Percentiles rank a stretch among this genome's conserved stretches.
Conservation (phyloP, 495 filamentous ascomycete species). For the Neurospora africana region DNA sequence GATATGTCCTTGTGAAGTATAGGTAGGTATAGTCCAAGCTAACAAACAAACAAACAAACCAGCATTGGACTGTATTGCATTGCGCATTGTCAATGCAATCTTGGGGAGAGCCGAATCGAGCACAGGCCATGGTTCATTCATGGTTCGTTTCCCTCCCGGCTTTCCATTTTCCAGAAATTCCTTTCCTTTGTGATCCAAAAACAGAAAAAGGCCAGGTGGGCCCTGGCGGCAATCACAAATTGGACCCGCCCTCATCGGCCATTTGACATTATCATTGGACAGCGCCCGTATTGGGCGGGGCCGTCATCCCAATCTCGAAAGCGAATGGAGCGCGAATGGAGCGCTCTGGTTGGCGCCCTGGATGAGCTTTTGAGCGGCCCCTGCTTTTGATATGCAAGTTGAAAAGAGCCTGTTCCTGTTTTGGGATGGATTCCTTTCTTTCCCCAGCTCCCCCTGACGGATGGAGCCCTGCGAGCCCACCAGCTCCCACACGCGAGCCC, state of each 20-base stretch:
- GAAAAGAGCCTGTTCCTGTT: background rate
- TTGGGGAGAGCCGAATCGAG: background rate
- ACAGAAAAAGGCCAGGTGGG: background rate
- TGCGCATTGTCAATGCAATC: background rate
- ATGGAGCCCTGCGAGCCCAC: background rate
- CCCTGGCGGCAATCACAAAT: conserved; percentile 13
- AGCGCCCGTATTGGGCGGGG: background rate
- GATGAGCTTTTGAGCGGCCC: background rate
- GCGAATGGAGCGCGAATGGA: background rate
- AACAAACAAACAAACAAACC: too few relatives aligned
- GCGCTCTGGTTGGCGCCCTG: background rate
- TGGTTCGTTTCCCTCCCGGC: background rate
- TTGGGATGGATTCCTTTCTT: background rate
- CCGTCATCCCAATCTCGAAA: conserved; percentile 15
- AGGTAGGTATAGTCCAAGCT: too few relatives aligned
- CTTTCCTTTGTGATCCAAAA: background rate
- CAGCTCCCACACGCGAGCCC: background rate
- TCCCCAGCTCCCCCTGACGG: background rate
- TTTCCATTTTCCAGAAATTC: background rate
- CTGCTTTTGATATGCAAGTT: background rate
- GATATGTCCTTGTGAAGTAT: too few relatives aligned
- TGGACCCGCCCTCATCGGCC: conserved; percentile 7
- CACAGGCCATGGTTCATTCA: background rate
- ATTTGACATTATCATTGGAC: conserved; percentile 6
- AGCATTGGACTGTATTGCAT: too few relatives aligned